Conservation (phyloP, 768 basidiomycete genomes). For the Hygrophorus russula region DNA sequence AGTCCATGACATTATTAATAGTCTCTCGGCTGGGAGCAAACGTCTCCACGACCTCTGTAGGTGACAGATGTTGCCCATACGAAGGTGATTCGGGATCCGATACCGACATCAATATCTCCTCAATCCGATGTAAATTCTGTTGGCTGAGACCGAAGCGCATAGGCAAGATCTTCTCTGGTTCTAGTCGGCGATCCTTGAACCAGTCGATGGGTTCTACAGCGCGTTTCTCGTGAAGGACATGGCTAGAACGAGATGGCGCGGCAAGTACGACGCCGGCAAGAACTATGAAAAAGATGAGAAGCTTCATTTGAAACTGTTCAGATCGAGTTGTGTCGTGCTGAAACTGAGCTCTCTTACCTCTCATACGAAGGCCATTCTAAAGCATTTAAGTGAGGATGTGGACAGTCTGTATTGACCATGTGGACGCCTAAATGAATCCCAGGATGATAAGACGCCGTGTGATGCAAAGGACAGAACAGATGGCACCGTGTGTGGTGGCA, state of each 20-base stretch:
- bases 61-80: constrained; percentile 25
- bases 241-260: not conserved
- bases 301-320: too few species aligned
- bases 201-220: constrained; percentile 6
- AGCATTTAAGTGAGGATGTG: too few species aligned
- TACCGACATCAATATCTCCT: constrained; percentile 19
- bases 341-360: too few species aligned
- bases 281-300: not conserved
- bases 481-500: too few species aligned
- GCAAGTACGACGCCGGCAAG: not conserved
- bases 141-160: constrained; percentile 25
- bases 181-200: constrained; percentile 12
- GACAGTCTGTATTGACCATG: too few species aligned
- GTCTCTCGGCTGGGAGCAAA: constrained; percentile 21
- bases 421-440: too few species aligned
- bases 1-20: constrained; percentile 16
- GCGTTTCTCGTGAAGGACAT: constrained; percentile 19
- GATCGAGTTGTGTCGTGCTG: too few species aligned
- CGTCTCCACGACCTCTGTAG: constrained; percentile 15
- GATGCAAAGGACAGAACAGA: too few species aligned
- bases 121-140: constrained; percentile 18
- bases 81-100: constrained; percentile 23
- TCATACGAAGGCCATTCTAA: too few species aligned
- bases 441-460: too few species aligned
- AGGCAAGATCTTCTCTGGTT: constrained; percentile 15